Base-by-base conservation (phyloP, 2,329 filamentous ascomycete genomes). In the Fusarium verrucosum region DNA sequence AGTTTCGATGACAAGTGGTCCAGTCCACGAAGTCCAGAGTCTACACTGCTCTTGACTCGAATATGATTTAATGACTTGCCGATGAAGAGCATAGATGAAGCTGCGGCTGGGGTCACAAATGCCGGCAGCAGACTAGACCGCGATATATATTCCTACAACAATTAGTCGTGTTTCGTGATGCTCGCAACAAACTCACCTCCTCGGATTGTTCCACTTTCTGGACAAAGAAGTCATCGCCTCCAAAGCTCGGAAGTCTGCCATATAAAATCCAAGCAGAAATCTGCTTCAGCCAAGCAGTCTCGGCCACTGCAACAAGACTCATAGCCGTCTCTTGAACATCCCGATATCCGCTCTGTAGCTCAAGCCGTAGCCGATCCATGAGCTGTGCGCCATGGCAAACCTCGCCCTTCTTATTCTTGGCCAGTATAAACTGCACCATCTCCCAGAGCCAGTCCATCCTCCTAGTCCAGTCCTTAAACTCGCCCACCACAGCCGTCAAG, bases 281-380 rank as follows among this genome's bases (percentile, higher is more conserved):
- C 73, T 97, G 93, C 75, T 92, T 91, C 72, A 98, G 80, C 95
- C 95, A 99, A 10, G 94, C 91, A 26, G 87, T 90, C 78, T 99
- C 94, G 0, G 93, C 94, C 20, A 92, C 84, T 14, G 82, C 85
- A n/a, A 92, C 85, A 32, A 98, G 80, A 57, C 89, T 87, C 63
- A 87, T 79, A 0, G 92, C 90, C 35, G 91, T 89, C 56, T 88
- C 86, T 73, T 94, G 92, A 52, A 99, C 87, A 72, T 97, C 93
- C 9, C 87, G 82, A 76, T 96, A 98, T 14, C 95, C 95, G 8
- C 94, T 98, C 74, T 92, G 90, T 51, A 92, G 82, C 77, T 94
- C 91, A 14, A 81, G 79, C 28, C 92, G 85, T 49, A 98, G 78
- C 56, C 86, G 86, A 74, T 97, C 86, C 66, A 98, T 94, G 37